phyloP scores from a whole-genome alignment of 768 basidiomycete genomes.

The Tricholoma bakamatsutake region DNA sequence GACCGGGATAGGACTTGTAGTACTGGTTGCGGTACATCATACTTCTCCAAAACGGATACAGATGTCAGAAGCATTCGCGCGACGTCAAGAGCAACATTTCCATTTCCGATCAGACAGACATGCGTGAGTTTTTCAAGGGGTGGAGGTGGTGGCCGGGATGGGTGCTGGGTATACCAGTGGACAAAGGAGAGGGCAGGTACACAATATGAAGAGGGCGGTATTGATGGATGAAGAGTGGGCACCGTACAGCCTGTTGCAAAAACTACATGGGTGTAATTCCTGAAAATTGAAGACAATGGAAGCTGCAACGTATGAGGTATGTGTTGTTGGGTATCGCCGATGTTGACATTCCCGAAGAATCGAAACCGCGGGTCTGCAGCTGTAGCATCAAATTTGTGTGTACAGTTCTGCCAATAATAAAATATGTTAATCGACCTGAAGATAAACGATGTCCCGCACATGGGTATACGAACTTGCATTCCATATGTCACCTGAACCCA shows the following conservation, averaged over 20 bases:
- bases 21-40: slow-evolving; percentile 76
- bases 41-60: slow-evolving; percentile 51
- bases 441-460: slow-evolving; percentile 3
- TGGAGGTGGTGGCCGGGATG: slow-evolving; percentile 55
- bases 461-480: slow-evolving; percentile 8
- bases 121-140: slow-evolving; percentile 61
- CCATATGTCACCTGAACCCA: not conserved
- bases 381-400: slow-evolving; percentile 85
- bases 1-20: slow-evolving; percentile 61
- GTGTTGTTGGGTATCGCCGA: slow-evolving; percentile 31
- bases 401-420: slow-evolving; percentile 71
- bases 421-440: not conserved
- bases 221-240: slow-evolving; percentile 50
- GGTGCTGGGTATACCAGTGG: slow-evolving; percentile 96
- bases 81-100: slow-evolving; percentile 91
- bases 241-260: slow-evolving; percentile 83
- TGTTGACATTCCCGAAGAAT: slow-evolving; percentile 89
- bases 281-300: slow-evolving; percentile 53
- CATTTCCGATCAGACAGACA: slow-evolving; percentile 86
- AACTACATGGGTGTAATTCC: slow-evolving; percentile 79
- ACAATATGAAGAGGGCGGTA: slow-evolving; percentile 44
- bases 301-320: slow-evolving; percentile 52
- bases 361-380: slow-evolving; percentile 76
- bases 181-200: slow-evolving; percentile 80
- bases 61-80: slow-evolving; percentile 84